Conservation (phyloP, 2,329 filamentous ascomycete species). For the Penicillium thymicola region DNA sequence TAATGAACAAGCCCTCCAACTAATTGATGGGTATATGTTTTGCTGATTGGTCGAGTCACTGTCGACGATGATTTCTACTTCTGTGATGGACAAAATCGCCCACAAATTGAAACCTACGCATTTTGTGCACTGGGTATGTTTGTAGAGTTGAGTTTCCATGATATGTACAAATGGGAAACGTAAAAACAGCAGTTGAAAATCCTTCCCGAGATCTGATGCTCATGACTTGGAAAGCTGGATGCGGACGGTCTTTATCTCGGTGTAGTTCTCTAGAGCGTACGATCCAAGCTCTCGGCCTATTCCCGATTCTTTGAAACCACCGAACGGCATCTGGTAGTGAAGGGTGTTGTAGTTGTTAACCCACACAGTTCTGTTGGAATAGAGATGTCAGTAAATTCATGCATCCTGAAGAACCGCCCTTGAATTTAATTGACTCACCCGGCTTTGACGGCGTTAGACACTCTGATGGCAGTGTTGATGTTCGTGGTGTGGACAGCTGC, state of each 20-base stretch:
- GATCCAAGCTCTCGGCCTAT: conserved; percentile 43
- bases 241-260: conserved; percentile 41
- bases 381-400: background rate
- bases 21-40: background rate
- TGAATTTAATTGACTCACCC: conserved; percentile 51
- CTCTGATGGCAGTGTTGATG: conserved; percentile 72
- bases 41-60: no score
- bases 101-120: background rate
- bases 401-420: background rate
- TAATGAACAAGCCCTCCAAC: background rate
- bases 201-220: background rate
- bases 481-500: conserved; percentile 74
- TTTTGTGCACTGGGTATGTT: no score
- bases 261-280: conserved; percentile 45
- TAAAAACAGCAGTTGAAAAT: background rate
- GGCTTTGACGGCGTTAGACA: conserved; percentile 66
- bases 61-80: no score
- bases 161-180: background rate
- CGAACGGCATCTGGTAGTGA: conserved; percentile 26
- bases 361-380: conserved; percentile 51
- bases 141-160: background rate
- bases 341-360: conserved; percentile 71
- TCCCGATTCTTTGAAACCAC: conserved; percentile 44
- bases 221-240: background rate
- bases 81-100: no score